Percentiles rank a stretch among this genome's conserved stretches.
phyloP scores from a whole-genome alignment of 768 basidiomycete species.

The Sistotremastrum suecicum region DNA sequence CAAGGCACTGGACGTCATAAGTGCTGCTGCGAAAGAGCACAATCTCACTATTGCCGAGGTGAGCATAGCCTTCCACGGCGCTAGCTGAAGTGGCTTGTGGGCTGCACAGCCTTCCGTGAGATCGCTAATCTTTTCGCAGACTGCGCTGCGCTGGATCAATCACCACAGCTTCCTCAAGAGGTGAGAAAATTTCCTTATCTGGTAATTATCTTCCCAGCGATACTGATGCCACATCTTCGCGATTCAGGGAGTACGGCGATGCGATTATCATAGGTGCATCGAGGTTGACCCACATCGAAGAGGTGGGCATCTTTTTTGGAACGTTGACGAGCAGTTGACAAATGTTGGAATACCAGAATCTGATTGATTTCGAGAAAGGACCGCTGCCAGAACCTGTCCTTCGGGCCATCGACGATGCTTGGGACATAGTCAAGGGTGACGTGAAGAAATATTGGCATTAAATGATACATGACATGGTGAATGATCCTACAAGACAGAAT shows the following conservation, averaged over 20 bases:
- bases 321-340: neutral
- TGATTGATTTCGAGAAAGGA: slow-evolving; percentile 16
- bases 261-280: too few species aligned
- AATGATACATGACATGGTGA: neutral
- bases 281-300: too few species aligned
- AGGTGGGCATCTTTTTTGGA: too few species aligned
- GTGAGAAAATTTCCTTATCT: neutral
- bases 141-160: slow-evolving; percentile 23
- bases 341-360: slow-evolving; percentile 5
- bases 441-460: slow-evolving; percentile 18
- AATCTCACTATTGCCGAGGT: slow-evolving; percentile 20
- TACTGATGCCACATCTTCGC: neutral
- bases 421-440: slow-evolving; percentile 15
- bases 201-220: neutral
- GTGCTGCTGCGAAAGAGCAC: slow-evolving; percentile 17
- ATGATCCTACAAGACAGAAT: too few species aligned
- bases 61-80: neutral
- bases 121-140: slow-evolving; percentile 1
- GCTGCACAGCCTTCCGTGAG: too few species aligned
- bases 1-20: slow-evolving; percentile 18
- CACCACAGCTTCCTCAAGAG: slow-evolving; percentile 23
- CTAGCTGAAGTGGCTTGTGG: neutral
- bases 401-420: slow-evolving; percentile 21
- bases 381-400: slow-evolving; percentile 24
- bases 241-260: too few species aligned